Evolutionary conservation across 371 early-diverging fungal species (phyloP).

Genomic region (Apophysomyces trapeziformis): DNA sequence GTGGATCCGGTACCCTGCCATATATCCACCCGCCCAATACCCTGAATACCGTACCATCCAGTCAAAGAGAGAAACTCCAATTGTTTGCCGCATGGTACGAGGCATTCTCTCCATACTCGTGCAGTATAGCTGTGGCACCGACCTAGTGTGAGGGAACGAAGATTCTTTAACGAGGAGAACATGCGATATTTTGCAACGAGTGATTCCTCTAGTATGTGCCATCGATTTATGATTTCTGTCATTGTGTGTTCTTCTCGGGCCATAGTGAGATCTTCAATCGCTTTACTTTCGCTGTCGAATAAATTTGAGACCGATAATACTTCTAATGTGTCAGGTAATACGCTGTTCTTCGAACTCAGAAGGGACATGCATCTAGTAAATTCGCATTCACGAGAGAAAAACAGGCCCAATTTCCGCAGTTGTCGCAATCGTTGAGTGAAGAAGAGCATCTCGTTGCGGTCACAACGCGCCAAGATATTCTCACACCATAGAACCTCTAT

Average conservation of each 20-base stretch:
- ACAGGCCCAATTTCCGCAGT: background rate
- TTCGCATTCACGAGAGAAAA: background rate
- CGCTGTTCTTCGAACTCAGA: background rate
- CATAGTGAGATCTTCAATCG: background rate
- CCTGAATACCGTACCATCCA: background rate
- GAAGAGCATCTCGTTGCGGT: slow-evolving; percentile 6
- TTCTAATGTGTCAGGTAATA: background rate
- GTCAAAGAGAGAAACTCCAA: background rate
- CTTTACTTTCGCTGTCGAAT: background rate
- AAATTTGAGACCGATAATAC: background rate
- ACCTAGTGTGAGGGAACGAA: slow-evolving; percentile 1
- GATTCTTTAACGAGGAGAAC: background rate
- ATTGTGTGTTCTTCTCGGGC: background rate
- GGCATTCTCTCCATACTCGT: slow-evolving; percentile 4
- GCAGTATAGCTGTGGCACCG: background rate
- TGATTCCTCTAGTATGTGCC: background rate
- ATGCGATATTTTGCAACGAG: slow-evolving; percentile 6
- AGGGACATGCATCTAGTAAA: slow-evolving; percentile 5
- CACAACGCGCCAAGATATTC: background rate
- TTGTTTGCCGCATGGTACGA: background rate
- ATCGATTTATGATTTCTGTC: background rate
- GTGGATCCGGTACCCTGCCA: background rate
- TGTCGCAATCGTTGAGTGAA: background rate
- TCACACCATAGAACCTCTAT: slow-evolving; percentile 2
- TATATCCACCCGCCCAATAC: background rate